These are phyloP conservation scores for Spergularia azorica DNA, from an alignment of 179 eudicot species.

Conservation along the genomic window DNA sequence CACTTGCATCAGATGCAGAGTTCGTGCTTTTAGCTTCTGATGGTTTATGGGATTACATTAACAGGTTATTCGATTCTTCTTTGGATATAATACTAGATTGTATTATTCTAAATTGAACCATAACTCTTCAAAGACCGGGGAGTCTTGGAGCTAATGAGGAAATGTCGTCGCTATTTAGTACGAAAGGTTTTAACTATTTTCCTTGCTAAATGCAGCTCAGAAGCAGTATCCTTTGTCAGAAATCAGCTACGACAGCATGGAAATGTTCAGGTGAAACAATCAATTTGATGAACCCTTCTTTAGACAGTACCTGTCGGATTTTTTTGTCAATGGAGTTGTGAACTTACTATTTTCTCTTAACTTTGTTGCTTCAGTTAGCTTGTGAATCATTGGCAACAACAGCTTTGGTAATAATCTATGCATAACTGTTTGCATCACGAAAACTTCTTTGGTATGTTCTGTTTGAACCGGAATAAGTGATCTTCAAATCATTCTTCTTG, in stretches of 20 bases:
- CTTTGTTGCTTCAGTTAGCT: conserved; percentile 57
- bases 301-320: neutral
- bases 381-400: conserved; percentile 76
- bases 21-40: conserved; percentile 82
- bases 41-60: conserved; percentile 96
- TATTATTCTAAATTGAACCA: neutral
- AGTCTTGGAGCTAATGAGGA: too few species aligned
- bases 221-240: conserved; percentile 71
- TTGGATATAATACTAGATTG: neutral
- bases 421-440: neutral
- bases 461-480: neutral
- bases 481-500: conserved; percentile 16
- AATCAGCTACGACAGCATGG: conserved; percentile 86
- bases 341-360: conserved; percentile 9
- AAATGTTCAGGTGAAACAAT: conserved; percentile 71
- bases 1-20: conserved; percentile 78
- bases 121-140: too few species aligned
- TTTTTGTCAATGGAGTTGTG: neutral
- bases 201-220: conserved; percentile 59
- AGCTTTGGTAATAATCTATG: conserved; percentile 66
- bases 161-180: too few species aligned
- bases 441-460: neutral
- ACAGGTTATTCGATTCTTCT: conserved; percentile 49
- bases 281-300: neutral
- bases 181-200: neutral